phyloP scores from a whole-genome alignment of 2,329 filamentous ascomycete genomes.

The Talaromyces islandicus region DNA sequence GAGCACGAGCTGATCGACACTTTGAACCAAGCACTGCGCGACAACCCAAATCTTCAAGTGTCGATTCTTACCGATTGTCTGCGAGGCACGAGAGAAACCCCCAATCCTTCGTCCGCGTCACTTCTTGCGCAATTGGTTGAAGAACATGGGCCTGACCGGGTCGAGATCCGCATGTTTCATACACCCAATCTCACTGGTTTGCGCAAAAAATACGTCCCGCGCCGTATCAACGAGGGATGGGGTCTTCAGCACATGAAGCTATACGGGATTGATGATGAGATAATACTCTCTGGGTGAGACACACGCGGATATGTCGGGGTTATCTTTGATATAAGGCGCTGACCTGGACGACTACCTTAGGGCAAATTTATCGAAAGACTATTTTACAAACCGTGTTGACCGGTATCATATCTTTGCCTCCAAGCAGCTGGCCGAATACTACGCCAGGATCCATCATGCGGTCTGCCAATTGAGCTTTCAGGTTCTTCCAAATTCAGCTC shows the following conservation, averaged over 20 bases:
- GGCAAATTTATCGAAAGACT: conserved; percentile 86
- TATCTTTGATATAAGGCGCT: not conserved
- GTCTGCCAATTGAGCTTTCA: conserved; percentile 77
- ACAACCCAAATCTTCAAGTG: conserved; percentile 69
- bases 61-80: conserved; percentile 89
- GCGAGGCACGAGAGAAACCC: conserved; percentile 84
- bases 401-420: conserved; percentile 88
- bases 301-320: not conserved
- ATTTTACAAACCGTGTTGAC: conserved; percentile 94
- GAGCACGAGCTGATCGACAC: conserved; percentile 83
- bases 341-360: conserved; percentile 28
- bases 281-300: conserved; percentile 79
- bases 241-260: conserved; percentile 98
- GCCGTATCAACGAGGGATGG: conserved; percentile 95
- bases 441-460: conserved; percentile 67
- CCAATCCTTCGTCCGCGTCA: conserved; percentile 78
- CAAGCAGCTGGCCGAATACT: conserved; percentile 74
- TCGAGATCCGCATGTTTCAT: conserved; percentile 96
- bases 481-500: conserved; percentile 53
- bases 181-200: conserved; percentile 90
- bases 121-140: conserved; percentile 75
- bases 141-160: conserved; percentile 76
- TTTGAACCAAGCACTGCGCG: conserved; percentile 65
- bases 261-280: conserved; percentile 90
- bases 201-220: conserved; percentile 76